A percentile compares a stretch with the other conserved stretches of the same genome.
These are phyloP conservation scores for Calonectria naviculata DNA, from an alignment of 2,329 filamentous ascomycete genomes.

Conservation along the genomic window DNA sequence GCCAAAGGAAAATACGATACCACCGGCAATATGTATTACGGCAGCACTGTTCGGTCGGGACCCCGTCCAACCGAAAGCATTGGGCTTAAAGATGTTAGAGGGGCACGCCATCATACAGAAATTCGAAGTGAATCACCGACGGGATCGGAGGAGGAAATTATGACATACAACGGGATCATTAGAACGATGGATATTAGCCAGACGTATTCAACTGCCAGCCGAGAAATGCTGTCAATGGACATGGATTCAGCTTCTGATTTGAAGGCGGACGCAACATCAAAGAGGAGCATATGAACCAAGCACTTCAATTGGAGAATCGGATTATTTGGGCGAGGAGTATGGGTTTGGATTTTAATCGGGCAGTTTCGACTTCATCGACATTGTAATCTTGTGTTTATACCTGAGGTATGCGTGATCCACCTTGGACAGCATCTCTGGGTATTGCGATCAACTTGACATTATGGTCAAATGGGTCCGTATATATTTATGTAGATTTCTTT, in stretches of 20 bases:
- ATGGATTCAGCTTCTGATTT: neutral
- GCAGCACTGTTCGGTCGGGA: slow-evolving; percentile 18
- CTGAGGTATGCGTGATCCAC: neutral
- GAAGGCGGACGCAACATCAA: neutral
- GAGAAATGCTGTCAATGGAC: neutral
- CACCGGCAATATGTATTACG: slow-evolving; percentile 18
- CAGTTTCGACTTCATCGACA: neutral
- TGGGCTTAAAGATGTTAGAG: slow-evolving; percentile 39
- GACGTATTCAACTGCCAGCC: slow-evolving; percentile 17
- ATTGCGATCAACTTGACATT: no score
- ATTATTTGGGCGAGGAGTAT: neutral
- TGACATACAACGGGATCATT: slow-evolving; percentile 50
- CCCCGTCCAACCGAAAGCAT: slow-evolving; percentile 19
- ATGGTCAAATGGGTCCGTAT: neutral
- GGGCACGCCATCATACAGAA: slow-evolving; percentile 37
- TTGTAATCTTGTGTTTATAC: neutral
- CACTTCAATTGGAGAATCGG: neutral
- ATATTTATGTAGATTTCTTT: neutral
- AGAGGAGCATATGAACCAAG: neutral
- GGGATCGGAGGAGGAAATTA: slow-evolving; percentile 50
- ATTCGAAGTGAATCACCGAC: slow-evolving; percentile 46
- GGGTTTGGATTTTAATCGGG: neutral
- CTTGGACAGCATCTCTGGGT: neutral
- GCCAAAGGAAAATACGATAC: slow-evolving; percentile 21
- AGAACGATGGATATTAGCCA: slow-evolving; percentile 23